Evolutionary conservation across 2,329 filamentous ascomycete genomes (phyloP), one percentile per base, ranked within the genome.

Genomic region (Clonostachys byssicola): DNA sequence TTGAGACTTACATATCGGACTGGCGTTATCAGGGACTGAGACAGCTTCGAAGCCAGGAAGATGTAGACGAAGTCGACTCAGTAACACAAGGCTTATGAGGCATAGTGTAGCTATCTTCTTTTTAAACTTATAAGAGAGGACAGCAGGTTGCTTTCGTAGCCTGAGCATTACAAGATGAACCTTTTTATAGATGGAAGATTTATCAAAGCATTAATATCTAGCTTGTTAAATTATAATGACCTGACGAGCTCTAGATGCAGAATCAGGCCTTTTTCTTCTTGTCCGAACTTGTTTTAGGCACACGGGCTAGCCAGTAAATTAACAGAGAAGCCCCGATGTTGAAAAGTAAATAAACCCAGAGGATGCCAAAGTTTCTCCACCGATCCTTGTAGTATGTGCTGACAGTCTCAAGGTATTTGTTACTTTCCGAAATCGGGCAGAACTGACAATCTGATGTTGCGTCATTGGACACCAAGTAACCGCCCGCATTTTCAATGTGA

Each of bases 291-390:
- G 52, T 42, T 42, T 44, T 49, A 6, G 44, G 45, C 35, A 38
- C 41, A 20, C 47, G 36, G 34, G 40, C 44, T 12, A 39, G 17
- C 41, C 45, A 49, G 44, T 49, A 49, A 14, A 77, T 59, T 13
- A 64, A 54, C 13, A 80, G 59, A 0, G 76, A 74, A 1, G 67
- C 73, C 23, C 63, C 60, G 20, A 77, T 57, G 54, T 81, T 81
- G 59, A 81, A 78, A 17, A 67, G 63, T 48, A 78, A 69, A 49
- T 77, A 81, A 0, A 66, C 71, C 64, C 73, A 79, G 43, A 79
- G 61, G 20, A 83, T 65, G 6, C 78, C 82, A 55, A 80, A 81
- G 59, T 86, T 82, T 48, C 81, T 73, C 81, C 82, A 86, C 41
- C 78, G 66, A 42, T 84, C 64, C 40, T 54, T 60, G 55, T 80